Conservation (phyloP, 2,329 filamentous ascomycete genomes). For the Sphaerulina musiva region DNA sequence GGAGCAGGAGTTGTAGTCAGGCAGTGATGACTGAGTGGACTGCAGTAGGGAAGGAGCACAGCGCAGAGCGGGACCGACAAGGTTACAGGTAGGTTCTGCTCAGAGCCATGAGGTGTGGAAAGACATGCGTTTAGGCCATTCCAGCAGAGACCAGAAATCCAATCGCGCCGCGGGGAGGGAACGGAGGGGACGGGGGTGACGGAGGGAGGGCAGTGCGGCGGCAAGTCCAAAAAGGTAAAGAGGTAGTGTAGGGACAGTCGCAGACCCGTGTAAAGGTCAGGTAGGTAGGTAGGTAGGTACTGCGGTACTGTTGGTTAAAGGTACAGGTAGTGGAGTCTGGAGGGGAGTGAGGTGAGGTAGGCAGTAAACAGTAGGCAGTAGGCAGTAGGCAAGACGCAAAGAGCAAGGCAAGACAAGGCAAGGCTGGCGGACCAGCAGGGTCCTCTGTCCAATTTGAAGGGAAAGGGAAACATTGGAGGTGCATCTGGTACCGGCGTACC, state of each 20-base stretch:
- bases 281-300: too few species aligned
- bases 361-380: too few species aligned
- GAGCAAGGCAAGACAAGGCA: too few species aligned
- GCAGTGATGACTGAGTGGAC: background rate
- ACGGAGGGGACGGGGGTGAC: too few species aligned
- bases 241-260: too few species aligned
- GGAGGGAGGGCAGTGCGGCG: background rate
- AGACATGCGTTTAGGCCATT: background rate
- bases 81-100: background rate
- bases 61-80: background rate
- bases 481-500: background rate
- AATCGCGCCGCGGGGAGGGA: slow-evolving; percentile 9
- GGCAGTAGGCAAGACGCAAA: too few species aligned
- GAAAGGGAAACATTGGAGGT: background rate
- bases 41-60: background rate
- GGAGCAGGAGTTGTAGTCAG: too few species aligned
- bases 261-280: too few species aligned
- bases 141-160: slow-evolving; percentile 14
- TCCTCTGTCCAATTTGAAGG: slow-evolving; percentile 3
- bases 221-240: too few species aligned
- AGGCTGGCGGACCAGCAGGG: slow-evolving; percentile 5
- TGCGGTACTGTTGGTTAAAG: too few species aligned
- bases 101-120: background rate
- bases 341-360: too few species aligned
- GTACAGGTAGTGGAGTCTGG: too few species aligned